Evolutionary conservation across 495 filamentous ascomycete genomes (phyloP).

Genomic region (Emericellopsis terricola): DNA sequence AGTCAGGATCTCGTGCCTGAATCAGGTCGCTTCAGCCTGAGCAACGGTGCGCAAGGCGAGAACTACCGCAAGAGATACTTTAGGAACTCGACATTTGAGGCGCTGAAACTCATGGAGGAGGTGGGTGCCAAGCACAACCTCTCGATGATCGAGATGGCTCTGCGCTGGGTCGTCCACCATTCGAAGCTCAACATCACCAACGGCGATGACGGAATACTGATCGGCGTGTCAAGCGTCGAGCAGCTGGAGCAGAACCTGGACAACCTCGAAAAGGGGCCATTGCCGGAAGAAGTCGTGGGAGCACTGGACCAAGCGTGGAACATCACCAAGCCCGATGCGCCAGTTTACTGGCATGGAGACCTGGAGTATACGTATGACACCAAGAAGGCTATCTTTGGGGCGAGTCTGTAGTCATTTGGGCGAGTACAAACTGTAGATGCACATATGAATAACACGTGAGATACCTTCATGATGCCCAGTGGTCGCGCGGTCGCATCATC

Average conservation of each 20-base stretch:
- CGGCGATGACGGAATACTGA: constrained; percentile 65
- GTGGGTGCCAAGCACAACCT: constrained; percentile 57
- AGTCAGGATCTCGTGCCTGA: constrained; percentile 39
- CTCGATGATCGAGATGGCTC: constrained; percentile 64
- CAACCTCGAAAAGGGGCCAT: constrained; percentile 68
- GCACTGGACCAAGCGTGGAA: constrained; percentile 64
- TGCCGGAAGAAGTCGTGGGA: constrained; percentile 69
- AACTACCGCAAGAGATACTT: constrained; percentile 72
- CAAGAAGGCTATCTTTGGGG: constrained; percentile 40
- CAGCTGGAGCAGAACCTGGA: constrained; percentile 63
- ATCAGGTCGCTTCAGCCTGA: constrained; percentile 45
- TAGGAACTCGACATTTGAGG: constrained; percentile 58
- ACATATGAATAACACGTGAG: no score
- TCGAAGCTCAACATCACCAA: constrained; percentile 56
- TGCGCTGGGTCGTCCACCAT: constrained; percentile 69
- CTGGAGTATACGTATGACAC: constrained; percentile 63
- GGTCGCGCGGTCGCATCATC: no score
- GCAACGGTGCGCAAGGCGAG: constrained; percentile 20
- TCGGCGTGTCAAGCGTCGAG: constrained; percentile 56
- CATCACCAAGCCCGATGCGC: constrained; percentile 44
- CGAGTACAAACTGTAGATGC: no score
- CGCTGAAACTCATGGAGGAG: constrained; percentile 53
- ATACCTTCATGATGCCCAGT: no score
- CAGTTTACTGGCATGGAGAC: constrained; percentile 62
- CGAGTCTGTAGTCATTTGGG: constrained; percentile 11